phyloP scores from a whole-genome alignment of 257 asterid genomes.

The Orobanche coerulescens region DNA sequence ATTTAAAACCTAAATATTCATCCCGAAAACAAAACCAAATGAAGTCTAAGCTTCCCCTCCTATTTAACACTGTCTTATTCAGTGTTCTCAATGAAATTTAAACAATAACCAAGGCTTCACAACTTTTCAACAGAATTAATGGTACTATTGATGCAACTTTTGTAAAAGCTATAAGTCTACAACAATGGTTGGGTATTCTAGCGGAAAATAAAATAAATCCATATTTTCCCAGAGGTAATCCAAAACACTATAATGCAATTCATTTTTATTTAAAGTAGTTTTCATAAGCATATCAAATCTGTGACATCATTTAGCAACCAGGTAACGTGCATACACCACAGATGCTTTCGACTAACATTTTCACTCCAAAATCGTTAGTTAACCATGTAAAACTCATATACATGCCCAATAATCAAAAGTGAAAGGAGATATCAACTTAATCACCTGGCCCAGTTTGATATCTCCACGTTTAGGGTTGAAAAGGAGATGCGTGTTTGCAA shows the following conservation, averaged over 20 bases:
- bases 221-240: background rate
- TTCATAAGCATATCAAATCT: background rate
- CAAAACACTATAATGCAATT: background rate
- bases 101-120: background rate
- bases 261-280: background rate
- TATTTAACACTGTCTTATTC: background rate
- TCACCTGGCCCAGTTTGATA: conserved; percentile 87
- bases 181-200: background rate
- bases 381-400: conserved; percentile 7
- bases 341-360: background rate
- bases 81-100: background rate
- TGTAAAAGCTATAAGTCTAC: background rate
- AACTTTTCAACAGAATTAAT: background rate
- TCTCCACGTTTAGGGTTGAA: conserved; percentile 92
- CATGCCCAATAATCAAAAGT: background rate
- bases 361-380: conserved; percentile 6
- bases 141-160: background rate
- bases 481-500: conserved; percentile 79
- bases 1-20: no score
- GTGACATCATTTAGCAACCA: conserved; percentile 5
- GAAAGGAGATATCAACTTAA: conserved; percentile 15
- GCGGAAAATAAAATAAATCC: background rate
- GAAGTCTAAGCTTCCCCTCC: background rate
- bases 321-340: background rate
- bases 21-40: background rate